These are phyloP conservation scores for Paraphoma sp. DNA, from an alignment of 2,329 filamentous ascomycete species.

Conservation along the genomic window DNA sequence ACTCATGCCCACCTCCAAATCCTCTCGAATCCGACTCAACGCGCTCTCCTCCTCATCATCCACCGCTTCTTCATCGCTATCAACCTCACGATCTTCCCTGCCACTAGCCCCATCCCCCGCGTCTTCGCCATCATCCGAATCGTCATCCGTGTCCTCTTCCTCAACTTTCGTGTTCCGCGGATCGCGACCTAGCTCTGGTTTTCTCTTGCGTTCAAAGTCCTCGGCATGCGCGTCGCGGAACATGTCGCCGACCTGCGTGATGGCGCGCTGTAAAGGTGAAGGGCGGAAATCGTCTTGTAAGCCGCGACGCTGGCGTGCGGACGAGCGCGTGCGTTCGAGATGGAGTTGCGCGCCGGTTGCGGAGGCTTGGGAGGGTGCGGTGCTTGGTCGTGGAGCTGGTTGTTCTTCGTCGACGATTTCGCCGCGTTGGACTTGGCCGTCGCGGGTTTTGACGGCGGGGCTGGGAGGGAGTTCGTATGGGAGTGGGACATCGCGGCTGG, in stretches of 20 bases:
- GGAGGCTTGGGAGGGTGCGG: slow-evolving; percentile 20
- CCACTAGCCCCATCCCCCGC: slow-evolving; percentile 35
- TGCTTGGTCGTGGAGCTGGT: slow-evolving; percentile 6
- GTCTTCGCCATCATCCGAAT: slow-evolving; percentile 28
- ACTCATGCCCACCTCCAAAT: slow-evolving; percentile 17
- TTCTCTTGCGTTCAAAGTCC: slow-evolving; percentile 85
- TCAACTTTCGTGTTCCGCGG: slow-evolving; percentile 41
- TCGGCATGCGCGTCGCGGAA: slow-evolving; percentile 85
- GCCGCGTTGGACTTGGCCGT: slow-evolving; percentile 8
- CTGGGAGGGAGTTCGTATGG: slow-evolving; percentile 68
- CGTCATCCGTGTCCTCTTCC: slow-evolving; percentile 25
- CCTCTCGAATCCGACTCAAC: slow-evolving; percentile 17
- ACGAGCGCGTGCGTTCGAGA: slow-evolving; percentile 17
- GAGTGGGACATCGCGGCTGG: slow-evolving; percentile 83
- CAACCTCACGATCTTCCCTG: slow-evolving; percentile 18
- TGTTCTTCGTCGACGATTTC: slow-evolving; percentile 41
- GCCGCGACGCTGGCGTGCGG: slow-evolving; percentile 26
- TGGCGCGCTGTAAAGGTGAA: slow-evolving; percentile 49
- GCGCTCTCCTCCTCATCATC: slow-evolving; percentile 21
- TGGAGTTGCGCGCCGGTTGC: slow-evolving; percentile 5
- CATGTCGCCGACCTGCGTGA: slow-evolving; percentile 68
- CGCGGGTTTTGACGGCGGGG: slow-evolving; percentile 8
- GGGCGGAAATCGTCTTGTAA: slow-evolving; percentile 24
- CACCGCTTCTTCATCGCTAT: slow-evolving; percentile 6
- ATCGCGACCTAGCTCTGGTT: slow-evolving; percentile 52